A percentile compares a stretch with the other conserved stretches of the same genome.
Conservation (phyloP, 371 early-diverging fungal genomes). For the Rhizopus arrhizus region DNA sequence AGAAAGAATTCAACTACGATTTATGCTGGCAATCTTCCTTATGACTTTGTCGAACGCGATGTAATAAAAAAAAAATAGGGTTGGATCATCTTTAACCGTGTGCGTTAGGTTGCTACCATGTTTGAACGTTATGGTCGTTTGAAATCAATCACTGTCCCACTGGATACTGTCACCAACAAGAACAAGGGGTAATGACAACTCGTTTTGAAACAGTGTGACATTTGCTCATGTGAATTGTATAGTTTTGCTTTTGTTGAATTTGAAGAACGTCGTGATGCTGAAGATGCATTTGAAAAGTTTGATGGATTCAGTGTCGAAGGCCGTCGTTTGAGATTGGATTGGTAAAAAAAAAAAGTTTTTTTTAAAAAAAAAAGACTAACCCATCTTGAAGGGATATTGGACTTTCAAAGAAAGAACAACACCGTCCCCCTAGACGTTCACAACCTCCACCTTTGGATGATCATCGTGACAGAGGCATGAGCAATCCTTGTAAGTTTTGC, state of each 20-base stretch:
- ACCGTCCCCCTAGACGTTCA: constrained; percentile 28
- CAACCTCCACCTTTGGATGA: constrained; percentile 33
- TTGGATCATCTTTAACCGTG: too few species aligned
- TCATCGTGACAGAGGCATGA: constrained; percentile 23
- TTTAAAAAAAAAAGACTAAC: not conserved
- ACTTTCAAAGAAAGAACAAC: constrained; percentile 65
- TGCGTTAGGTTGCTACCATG: constrained; percentile 56
- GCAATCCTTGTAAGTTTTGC: constrained; percentile 35
- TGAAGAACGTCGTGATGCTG: constrained; percentile 77
- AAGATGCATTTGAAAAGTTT: constrained; percentile 75
- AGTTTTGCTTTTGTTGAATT: constrained; percentile 80
- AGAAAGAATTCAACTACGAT: constrained; percentile 65
- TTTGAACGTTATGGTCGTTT: constrained; percentile 77
- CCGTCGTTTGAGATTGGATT: constrained; percentile 75
- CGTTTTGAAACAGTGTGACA: not conserved
- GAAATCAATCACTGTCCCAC: constrained; percentile 66
- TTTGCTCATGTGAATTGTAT: not conserved
- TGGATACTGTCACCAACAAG: constrained; percentile 70
- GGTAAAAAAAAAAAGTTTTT: constrained; percentile 38
- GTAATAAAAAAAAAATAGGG: constrained; percentile 30
- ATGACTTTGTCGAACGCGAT: constrained; percentile 71
- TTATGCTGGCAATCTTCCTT: constrained; percentile 84
- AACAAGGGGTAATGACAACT: constrained; percentile 68
- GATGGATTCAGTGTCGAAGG: constrained; percentile 74
- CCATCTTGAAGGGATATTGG: constrained; percentile 61